These are phyloP conservation scores for Paramecium octaurelia DNA, from an alignment of 73 alveolate species.

Conservation along the genomic window DNA sequence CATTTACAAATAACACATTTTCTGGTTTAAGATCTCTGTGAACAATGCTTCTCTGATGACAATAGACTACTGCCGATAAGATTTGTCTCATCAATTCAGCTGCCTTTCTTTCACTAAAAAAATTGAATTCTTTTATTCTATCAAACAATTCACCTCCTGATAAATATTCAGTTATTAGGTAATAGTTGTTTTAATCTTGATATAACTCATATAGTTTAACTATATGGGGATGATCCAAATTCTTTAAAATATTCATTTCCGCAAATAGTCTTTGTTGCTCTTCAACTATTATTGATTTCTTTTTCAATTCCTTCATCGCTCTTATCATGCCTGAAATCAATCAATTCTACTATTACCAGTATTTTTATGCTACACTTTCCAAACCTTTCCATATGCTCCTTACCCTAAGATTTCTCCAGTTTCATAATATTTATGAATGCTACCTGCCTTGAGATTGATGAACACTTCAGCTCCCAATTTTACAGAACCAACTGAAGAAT, in stretches of 20 bases:
- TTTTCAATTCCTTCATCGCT: conserved; percentile 56
- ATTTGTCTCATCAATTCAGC: conserved; percentile 63
- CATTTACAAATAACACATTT: conserved; percentile 71
- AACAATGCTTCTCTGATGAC: conserved; percentile 41
- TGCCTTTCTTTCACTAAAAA: conserved; percentile 53
- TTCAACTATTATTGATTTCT: conserved; percentile 30
- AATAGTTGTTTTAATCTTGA: conserved; percentile 47
- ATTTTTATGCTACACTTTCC: conserved; percentile 35
- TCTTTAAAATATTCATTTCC: conserved; percentile 55
- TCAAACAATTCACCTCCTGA: conserved; percentile 76
- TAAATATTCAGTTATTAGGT: conserved; percentile 59
- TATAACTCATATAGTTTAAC: conserved; percentile 47
- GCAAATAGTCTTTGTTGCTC: conserved; percentile 56
- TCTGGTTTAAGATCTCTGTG: conserved; percentile 83
- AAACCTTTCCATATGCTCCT: conserved; percentile 48
- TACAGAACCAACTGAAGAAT: neutral
- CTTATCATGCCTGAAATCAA: conserved; percentile 25
- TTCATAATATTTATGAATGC: conserved; percentile 28
- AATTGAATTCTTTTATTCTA: conserved; percentile 39
- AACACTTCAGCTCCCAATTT: conserved; percentile 43
- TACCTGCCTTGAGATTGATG: neutral
- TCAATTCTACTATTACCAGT: conserved; percentile 3
- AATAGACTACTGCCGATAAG: conserved; percentile 60
- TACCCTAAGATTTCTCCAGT: conserved; percentile 28
- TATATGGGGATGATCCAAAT: conserved; percentile 58